phyloP scores from a whole-genome alignment of 176 grass and related monocot species.

The Musa itinerans region DNA sequence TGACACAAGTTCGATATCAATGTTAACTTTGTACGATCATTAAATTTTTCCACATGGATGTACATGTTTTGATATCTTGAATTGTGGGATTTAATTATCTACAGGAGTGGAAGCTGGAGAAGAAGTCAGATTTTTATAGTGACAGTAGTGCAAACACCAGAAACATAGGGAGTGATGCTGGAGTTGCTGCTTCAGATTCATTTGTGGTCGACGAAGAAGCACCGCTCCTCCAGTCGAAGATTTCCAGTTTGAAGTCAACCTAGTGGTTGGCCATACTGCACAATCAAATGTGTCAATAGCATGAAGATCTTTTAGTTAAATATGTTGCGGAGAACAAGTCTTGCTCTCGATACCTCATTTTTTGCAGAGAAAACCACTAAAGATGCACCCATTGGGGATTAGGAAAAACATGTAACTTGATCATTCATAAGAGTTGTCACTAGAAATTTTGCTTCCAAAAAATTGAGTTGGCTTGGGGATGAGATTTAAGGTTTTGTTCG shows the following conservation, averaged over 20 bases:
- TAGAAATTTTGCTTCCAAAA: background rate
- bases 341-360: background rate
- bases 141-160: background rate
- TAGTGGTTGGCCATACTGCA: background rate
- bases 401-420: background rate
- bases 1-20: no score
- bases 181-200: background rate
- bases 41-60: no score
- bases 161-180: background rate
- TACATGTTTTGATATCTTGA: background rate
- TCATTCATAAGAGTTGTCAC: background rate
- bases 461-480: background rate
- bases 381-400: background rate
- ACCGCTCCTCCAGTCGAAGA: background rate
- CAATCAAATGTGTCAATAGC: background rate
- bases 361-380: background rate
- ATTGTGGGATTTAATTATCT: background rate
- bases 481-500: background rate
- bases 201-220: background rate
- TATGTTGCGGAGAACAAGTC: background rate
- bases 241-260: background rate
- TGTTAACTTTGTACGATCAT: no score
- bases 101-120: background rate
- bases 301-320: background rate
- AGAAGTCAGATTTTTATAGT: background rate